Conservation (phyloP, 805 yeast species). For the Torulaspora microellipsoides region DNA sequence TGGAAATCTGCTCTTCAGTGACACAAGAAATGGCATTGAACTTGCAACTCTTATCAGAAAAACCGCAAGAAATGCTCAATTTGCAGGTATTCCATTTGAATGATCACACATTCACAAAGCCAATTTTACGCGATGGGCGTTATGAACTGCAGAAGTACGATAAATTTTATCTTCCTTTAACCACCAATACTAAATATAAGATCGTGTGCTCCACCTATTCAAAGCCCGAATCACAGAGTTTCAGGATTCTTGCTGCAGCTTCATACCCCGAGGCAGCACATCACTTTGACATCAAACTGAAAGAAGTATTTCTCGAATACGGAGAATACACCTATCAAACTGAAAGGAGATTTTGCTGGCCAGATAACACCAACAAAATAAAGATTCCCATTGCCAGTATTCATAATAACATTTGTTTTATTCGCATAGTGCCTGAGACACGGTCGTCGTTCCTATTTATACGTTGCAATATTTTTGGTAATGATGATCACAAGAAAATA, state of each 20-base stretch:
- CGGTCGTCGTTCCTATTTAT: conserved; percentile 3
- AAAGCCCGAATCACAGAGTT: conserved; percentile 1
- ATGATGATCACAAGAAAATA: conserved; percentile 13
- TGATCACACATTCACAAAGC: conserved; percentile 22
- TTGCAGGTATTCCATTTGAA: conserved; percentile 21
- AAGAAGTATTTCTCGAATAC: conserved; percentile 16
- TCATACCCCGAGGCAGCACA: neutral
- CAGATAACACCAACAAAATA: conserved; percentile 5
- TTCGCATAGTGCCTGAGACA: conserved; percentile 19
- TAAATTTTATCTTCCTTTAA: conserved; percentile 13
- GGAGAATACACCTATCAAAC: conserved; percentile 25
- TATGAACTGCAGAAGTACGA: conserved; percentile 13
- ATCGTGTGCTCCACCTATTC: conserved; percentile 21
- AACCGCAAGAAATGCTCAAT: conserved; percentile 13
- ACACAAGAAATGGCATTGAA: conserved; percentile 12
- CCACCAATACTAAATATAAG: conserved; percentile 21
- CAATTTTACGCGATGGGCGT: conserved; percentile 16
- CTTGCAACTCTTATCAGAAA: conserved; percentile 16
- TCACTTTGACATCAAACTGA: conserved; percentile 1
- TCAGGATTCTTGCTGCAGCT: conserved; percentile 10
- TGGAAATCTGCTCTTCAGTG: conserved; percentile 8
- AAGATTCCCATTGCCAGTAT: conserved; percentile 8
- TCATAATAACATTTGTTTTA: conserved; percentile 14
- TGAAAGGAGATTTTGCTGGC: conserved; percentile 10
- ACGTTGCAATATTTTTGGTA: conserved; percentile 24